Evolutionary conservation across 2,329 filamentous ascomycete species (phyloP).

Genomic region (Passalora sequoiae): DNA sequence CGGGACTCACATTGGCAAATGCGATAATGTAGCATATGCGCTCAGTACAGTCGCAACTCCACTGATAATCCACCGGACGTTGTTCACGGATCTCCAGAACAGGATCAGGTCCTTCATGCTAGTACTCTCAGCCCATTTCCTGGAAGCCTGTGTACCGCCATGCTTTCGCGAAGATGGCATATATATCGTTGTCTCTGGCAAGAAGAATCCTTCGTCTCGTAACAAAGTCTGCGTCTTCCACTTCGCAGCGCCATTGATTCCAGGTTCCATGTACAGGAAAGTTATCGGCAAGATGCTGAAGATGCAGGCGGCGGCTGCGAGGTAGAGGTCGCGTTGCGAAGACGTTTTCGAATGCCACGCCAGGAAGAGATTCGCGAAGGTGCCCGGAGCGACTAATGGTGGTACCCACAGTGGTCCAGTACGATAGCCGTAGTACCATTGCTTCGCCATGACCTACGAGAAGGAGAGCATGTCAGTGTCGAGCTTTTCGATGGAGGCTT

Average conservation of each 20-base stretch:
- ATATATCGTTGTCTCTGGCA: constrained; percentile 23
- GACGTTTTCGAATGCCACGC: constrained; percentile 9
- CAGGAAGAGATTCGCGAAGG: constrained; percentile 32
- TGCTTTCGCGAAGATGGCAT: constrained; percentile 25
- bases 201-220: constrained; percentile 24
- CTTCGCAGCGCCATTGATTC: constrained; percentile 37
- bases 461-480: too few relatives aligned
- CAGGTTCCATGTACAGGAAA: constrained; percentile 38
- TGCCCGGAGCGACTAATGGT: constrained; percentile 34
- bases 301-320: constrained; percentile 23
- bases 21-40: constrained; percentile 24
- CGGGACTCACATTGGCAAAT: constrained; percentile 1
- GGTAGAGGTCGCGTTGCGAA: constrained; percentile 22
- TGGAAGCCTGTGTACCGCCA: constrained; percentile 19
- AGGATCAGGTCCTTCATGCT: constrained; percentile 26
- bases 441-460: constrained; percentile 37
- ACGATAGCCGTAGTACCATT: constrained; percentile 38
- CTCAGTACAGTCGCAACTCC: constrained; percentile 21
- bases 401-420: constrained; percentile 36
- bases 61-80: constrained; percentile 24
- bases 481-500: too few relatives aligned
- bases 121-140: constrained; percentile 23
- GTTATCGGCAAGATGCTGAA: constrained; percentile 37
- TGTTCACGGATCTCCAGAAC: constrained; percentile 26
- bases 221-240: constrained; percentile 37